A percentile compares a stretch with the other conserved stretches of the same genome.
Conservation (phyloP, 306 rosid genomes). For the cucumber (Cucumis sativus) region DNA sequence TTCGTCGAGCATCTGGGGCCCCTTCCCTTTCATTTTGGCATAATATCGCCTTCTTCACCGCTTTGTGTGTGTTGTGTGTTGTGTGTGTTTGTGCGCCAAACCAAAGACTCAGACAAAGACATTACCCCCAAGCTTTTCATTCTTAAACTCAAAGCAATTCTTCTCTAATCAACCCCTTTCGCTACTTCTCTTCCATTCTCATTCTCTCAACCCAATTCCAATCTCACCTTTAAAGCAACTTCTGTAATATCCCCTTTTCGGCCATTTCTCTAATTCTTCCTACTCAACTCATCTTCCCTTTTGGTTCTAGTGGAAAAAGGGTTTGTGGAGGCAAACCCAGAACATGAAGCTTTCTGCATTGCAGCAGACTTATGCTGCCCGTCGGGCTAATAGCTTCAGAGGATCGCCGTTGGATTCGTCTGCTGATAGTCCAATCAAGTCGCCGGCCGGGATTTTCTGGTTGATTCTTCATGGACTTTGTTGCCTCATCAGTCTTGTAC, state of each 20-base stretch:
- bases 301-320: neutral
- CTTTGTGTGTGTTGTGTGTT: neutral
- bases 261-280: neutral
- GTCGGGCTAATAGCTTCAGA: slow-evolving; percentile 69
- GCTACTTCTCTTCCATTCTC: neutral
- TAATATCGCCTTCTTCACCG: neutral
- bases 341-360: slow-evolving; percentile 81
- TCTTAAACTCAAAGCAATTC: slow-evolving; percentile 7
- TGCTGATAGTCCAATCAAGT: slow-evolving; percentile 46
- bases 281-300: neutral
- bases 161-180: neutral
- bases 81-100: neutral
- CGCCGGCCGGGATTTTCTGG: slow-evolving; percentile 82
- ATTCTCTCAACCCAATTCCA: slow-evolving; percentile 13
- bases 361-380: slow-evolving; percentile 74
- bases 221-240: slow-evolving; percentile 5
- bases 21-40: neutral
- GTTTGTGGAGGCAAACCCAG: neutral
- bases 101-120: neutral
- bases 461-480: slow-evolving; percentile 77
- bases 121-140: neutral
- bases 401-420: slow-evolving; percentile 57
- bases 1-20: neutral
- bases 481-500: slow-evolving; percentile 80
- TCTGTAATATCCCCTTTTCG: slow-evolving; percentile 1